A percentile compares a stretch with the other conserved stretches of the same genome.
phyloP scores from a whole-genome alignment of 768 basidiomycete genomes.

The Tricholoma matsutake region DNA sequence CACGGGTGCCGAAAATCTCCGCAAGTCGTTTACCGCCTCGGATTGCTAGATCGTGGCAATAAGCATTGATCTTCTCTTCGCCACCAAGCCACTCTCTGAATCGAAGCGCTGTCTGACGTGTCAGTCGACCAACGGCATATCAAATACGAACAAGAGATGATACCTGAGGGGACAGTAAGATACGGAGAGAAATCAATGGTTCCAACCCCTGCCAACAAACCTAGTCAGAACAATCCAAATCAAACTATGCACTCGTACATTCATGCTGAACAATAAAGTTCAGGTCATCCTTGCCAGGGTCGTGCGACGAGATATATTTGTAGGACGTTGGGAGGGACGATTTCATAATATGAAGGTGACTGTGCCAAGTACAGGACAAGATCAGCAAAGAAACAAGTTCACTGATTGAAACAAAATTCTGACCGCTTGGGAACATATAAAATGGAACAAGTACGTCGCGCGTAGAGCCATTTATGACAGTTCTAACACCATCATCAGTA shows the following conservation, averaged over 20 bases:
- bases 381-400: too few species aligned
- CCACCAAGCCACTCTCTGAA: conserved; percentile 82
- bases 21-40: conserved; percentile 64
- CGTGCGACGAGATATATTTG: conserved; percentile 41
- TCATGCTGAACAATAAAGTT: conserved; percentile 45
- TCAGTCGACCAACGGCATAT: neutral
- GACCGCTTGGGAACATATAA: conserved; percentile 69
- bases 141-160: neutral
- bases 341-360: conserved; percentile 62
- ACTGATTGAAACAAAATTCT: conserved; percentile 1
- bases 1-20: conserved; percentile 57
- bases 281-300: conserved; percentile 16
- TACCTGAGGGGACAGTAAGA: conserved; percentile 51
- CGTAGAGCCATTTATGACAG: conserved; percentile 83
- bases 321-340: conserved; percentile 57
- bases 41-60: conserved; percentile 70
- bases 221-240: neutral
- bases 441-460: conserved; percentile 65
- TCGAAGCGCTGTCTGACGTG: conserved; percentile 59
- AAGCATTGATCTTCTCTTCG: conserved; percentile 70
- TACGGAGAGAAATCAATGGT: conserved; percentile 50
- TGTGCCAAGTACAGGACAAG: conserved; percentile 19
- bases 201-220: conserved; percentile 45
- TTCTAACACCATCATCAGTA: conserved; percentile 41
- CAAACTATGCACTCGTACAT: conserved; percentile 22